Base-by-base conservation (phyloP, 2,329 filamentous ascomycete species). In the Neonectria faginata region DNA sequence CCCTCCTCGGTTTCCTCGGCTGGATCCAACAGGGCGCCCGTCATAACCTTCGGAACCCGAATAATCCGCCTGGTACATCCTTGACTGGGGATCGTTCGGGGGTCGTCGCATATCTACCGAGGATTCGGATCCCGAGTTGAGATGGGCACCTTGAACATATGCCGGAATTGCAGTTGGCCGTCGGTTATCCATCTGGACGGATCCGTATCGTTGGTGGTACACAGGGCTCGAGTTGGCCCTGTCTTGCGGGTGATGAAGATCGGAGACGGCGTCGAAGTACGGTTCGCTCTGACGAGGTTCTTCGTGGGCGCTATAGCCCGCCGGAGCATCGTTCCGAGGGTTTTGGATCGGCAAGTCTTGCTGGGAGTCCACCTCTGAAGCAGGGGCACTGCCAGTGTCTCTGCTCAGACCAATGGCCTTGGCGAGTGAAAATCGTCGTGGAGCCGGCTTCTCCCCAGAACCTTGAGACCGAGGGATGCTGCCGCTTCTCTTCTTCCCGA, bases 401-500 rank as follows among this genome's bases (percentile, higher is more conserved):
- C 86, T 85, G 73, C 86, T 79, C 69, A 89, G 79, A 8, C 87
- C 87, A 66, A 92, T 89, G 1, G 86, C 83, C 74, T 88, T 91
- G 3, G 89, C 83, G 27, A 94, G 82, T 12, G 91, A 94, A 77
- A 94, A 93, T 42, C 92, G 86, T 61, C 89, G 85, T 64, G 88
- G 85, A 33, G 83, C 80, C 51, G 82, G 84, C 79, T 85, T 89
- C 79, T 91, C 84, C 62, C 83, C 76, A 71, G 88, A 83, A 48
- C 76, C 80, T 71, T 88, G 86, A 5, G 86, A 88, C 12, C 86
- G 87, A 33, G 74, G 73, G 57, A 91, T 86, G 74, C 89, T 89
- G 65, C 91, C 90, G 72, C 89, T 92, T 66, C 85, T 84, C 82
- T 92, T 93, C 82, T 89, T 91, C 44, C 87, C 88, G 18, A 92